Percentiles rank a stretch among this genome's conserved stretches.
phyloP scores from a whole-genome alignment of 306 rosid species.

The cucumber (Cucumis sativus) region DNA sequence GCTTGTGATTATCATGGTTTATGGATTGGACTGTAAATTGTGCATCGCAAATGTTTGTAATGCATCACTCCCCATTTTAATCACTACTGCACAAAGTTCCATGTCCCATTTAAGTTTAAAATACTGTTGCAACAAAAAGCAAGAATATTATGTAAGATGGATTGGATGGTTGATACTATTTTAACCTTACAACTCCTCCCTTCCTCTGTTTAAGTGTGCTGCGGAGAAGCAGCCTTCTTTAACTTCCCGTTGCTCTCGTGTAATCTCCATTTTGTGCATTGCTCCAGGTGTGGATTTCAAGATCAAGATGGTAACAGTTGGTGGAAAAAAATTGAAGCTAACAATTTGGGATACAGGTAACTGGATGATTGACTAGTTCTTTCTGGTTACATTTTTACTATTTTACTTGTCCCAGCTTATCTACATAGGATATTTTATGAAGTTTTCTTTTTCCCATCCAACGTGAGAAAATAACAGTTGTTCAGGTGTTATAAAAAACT shows the following conservation, averaged over 20 bases:
- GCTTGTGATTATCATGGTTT: background rate
- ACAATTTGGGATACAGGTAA: constrained; percentile 99
- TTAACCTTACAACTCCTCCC: background rate
- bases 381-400: background rate
- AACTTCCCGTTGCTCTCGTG: background rate
- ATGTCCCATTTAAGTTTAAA: background rate
- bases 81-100: background rate
- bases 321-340: constrained; percentile 78
- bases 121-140: background rate
- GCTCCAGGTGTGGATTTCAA: constrained; percentile 87
- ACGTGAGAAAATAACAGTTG: background rate
- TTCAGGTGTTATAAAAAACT: background rate
- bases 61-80: background rate
- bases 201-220: background rate
- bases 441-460: background rate
- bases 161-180: background rate
- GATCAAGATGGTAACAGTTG: constrained; percentile 63
- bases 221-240: background rate
- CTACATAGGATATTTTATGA: background rate
- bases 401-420: background rate
- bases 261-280: background rate
- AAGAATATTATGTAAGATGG: background rate
- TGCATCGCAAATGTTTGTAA: too few relatives aligned
- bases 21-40: background rate
- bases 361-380: background rate